phyloP scores from a whole-genome alignment of 1,139 yeast species.

The Blastobotrys ciferrii region DNA sequence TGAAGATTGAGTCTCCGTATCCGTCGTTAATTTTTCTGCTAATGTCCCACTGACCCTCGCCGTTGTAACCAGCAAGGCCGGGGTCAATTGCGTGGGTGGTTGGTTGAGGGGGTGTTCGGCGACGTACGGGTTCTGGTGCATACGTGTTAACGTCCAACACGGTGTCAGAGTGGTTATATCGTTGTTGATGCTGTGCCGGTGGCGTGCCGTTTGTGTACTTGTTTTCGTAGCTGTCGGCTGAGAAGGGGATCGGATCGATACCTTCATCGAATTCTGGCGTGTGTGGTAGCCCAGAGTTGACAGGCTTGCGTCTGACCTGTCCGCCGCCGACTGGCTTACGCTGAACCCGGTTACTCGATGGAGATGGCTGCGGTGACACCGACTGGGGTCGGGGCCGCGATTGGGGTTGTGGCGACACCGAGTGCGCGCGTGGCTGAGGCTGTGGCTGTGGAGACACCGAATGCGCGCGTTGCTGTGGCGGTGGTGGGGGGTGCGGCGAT shows the following conservation, averaged over 20 bases:
- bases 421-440: slow-evolving; percentile 11
- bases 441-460: slow-evolving; percentile 12
- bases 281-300: slow-evolving; percentile 16
- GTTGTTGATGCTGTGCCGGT: slow-evolving; percentile 5
- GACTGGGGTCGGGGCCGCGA: neutral
- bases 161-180: slow-evolving; percentile 11
- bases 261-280: slow-evolving; percentile 18
- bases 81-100: slow-evolving; percentile 26
- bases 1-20: slow-evolving; percentile 36
- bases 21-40: slow-evolving; percentile 36
- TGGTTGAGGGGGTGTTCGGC: slow-evolving; percentile 20
- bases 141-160: slow-evolving; percentile 27
- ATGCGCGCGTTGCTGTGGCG: slow-evolving; percentile 7
- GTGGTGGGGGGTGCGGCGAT: slow-evolving; percentile 11
- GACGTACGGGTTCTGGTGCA: slow-evolving; percentile 31
- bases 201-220: slow-evolving; percentile 6
- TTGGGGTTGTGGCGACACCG: slow-evolving; percentile 11
- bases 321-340: slow-evolving; percentile 21
- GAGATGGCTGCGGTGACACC: slow-evolving; percentile 9
- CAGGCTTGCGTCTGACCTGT: slow-evolving; percentile 24
- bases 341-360: slow-evolving; percentile 10
- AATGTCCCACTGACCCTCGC: slow-evolving; percentile 33
- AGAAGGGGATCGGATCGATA: slow-evolving; percentile 27
- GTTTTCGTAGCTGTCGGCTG: slow-evolving; percentile 28
- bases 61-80: slow-evolving; percentile 29